These are phyloP conservation scores for Penicillium sclerotiorum DNA, from an alignment of 2,329 filamentous ascomycete genomes.

Conservation along the genomic window DNA sequence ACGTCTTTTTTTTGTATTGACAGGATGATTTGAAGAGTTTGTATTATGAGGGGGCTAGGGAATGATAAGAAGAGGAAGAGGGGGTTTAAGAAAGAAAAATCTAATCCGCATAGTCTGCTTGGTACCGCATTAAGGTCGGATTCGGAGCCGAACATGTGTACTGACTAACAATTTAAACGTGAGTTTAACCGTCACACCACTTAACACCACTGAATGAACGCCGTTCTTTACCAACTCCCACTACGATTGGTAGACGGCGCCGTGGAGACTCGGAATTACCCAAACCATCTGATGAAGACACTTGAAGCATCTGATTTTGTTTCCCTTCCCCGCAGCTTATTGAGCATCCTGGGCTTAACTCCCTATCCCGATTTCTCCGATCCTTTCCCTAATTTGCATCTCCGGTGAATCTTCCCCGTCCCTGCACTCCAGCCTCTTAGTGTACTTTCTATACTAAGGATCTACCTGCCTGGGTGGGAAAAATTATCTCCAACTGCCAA, in stretches of 20 bases:
- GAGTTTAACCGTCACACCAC: slow-evolving; percentile 8
- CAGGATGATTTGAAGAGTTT: slow-evolving; percentile 2
- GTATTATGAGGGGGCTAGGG: neutral
- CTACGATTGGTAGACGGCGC: slow-evolving; percentile 19
- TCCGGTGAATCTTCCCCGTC: slow-evolving; percentile 29
- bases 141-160: neutral
- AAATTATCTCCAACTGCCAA: neutral
- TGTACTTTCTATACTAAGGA: too few relatives aligned
- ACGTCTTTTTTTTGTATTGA: neutral
- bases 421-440: too few relatives aligned
- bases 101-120: too few relatives aligned
- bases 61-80: neutral
- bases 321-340: slow-evolving; percentile 3
- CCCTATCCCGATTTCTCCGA: slow-evolving; percentile 22
- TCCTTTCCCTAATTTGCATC: slow-evolving; percentile 25
- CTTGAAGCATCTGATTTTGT: neutral
- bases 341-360: slow-evolving; percentile 1
- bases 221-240: neutral
- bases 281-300: too few relatives aligned
- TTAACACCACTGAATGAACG: neutral
- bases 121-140: neutral
- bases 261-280: slow-evolving; percentile 4
- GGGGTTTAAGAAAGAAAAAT: neutral
- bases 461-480: slow-evolving; percentile 6
- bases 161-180: too few relatives aligned